Conservation (phyloP, 2,329 filamentous ascomycete genomes). For the Fusarium sarcochroum region DNA sequence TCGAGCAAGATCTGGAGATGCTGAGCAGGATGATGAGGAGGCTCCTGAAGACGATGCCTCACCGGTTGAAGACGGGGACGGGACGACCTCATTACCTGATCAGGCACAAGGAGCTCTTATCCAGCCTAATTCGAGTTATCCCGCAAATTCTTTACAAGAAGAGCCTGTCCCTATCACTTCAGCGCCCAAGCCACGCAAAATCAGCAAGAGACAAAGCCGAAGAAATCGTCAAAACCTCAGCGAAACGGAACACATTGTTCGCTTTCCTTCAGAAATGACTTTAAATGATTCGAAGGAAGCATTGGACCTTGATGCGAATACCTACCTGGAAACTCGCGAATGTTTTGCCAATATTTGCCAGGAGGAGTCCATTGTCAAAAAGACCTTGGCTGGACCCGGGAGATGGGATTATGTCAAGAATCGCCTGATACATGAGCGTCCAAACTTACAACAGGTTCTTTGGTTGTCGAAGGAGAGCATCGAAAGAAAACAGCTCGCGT, state of each 20-base stretch:
- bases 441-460: slow-evolving; percentile 74
- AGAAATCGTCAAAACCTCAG: slow-evolving; percentile 78
- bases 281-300: slow-evolving; percentile 83
- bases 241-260: slow-evolving; percentile 76
- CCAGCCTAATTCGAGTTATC: slow-evolving; percentile 2
- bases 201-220: slow-evolving; percentile 68
- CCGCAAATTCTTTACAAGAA: not conserved
- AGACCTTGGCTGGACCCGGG: slow-evolving; percentile 80
- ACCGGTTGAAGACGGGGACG: slow-evolving; percentile 15
- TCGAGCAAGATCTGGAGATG: slow-evolving; percentile 55
- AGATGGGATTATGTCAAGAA: slow-evolving; percentile 81
- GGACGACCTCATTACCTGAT: slow-evolving; percentile 9
- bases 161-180: not conserved
- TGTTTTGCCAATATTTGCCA: slow-evolving; percentile 80
- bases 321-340: slow-evolving; percentile 75
- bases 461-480: slow-evolving; percentile 69
- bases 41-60: slow-evolving; percentile 20
- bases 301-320: slow-evolving; percentile 72
- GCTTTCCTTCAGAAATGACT: slow-evolving; percentile 87
- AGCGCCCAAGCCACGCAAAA: slow-evolving; percentile 3
- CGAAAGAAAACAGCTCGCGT: slow-evolving; percentile 75
- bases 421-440: slow-evolving; percentile 73
- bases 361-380: slow-evolving; percentile 77
- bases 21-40: slow-evolving; percentile 22
- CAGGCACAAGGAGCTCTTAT: slow-evolving; percentile 11